Percentiles rank a stretch among this genome's conserved stretches.
Conservation (phyloP, 352 stramenopile species). For the Phytophthora chlamydospora region DNA sequence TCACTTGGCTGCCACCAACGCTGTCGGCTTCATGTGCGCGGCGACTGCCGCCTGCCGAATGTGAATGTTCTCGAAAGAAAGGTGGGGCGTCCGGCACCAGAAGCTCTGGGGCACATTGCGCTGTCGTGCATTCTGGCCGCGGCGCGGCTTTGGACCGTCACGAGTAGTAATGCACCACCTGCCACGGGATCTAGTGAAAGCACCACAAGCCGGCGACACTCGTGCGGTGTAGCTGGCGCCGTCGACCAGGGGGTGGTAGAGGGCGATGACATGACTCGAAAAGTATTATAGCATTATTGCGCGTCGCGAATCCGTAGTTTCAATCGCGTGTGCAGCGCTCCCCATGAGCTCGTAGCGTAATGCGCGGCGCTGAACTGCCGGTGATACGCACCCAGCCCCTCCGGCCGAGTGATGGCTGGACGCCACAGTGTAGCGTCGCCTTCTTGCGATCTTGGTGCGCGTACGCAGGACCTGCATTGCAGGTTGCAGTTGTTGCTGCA, state of each 20-base stretch:
- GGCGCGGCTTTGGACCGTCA: conserved; percentile 16
- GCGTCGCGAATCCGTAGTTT: neutral
- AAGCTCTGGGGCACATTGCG: conserved; percentile 13
- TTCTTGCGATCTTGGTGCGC: conserved; percentile 13
- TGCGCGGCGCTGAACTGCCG: conserved; percentile 12
- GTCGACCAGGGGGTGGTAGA: conserved; percentile 7
- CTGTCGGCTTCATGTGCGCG: neutral
- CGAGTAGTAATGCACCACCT: conserved; percentile 32
- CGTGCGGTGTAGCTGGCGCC: neutral
- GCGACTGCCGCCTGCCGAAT: conserved; percentile 17
- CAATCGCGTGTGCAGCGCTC: neutral
- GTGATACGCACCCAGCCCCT: conserved; percentile 19
- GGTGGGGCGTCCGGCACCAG: conserved; percentile 11
- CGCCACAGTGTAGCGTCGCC: too few relatives aligned
- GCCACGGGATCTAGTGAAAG: conserved; percentile 19
- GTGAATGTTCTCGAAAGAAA: conserved; percentile 38
- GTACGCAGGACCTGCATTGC: too few relatives aligned
- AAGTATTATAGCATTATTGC: too few relatives aligned
- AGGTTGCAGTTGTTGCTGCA: conserved; percentile 14
- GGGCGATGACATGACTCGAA: conserved; percentile 22
- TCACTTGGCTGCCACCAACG: conserved; percentile 19
- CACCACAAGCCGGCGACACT: conserved; percentile 11
- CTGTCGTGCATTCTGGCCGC: conserved; percentile 22
- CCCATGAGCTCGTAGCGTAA: conserved; percentile 17
- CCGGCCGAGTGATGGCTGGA: conserved; percentile 3